Evolutionary conservation across 1,139 yeast genomes (phyloP), one percentile per base, ranked within the genome.

Genomic region (Kazachstania sp.): DNA sequence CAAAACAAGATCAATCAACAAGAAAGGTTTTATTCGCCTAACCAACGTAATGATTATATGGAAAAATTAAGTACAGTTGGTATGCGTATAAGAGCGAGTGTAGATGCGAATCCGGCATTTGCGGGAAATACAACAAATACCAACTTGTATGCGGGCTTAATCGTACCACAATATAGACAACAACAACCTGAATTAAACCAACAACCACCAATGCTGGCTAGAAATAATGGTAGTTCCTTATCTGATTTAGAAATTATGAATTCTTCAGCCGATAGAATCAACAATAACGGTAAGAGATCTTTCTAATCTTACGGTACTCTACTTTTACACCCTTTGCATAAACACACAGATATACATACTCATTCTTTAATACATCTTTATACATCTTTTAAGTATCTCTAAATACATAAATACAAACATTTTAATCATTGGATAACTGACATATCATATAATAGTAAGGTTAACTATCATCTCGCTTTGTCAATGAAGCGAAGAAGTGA

Each of bases 71-170:
- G 81, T 39, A 73, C 81, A 0, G 59, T 82, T 5, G 88, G 87
- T 0, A 82, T 81, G 86, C 71, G 86, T 53, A 77, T 83, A 54
- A 74, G 92, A 59, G 80, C 81, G 57, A 73, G 83, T 1, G 42
- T 39, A 15, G 42, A 39, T 23, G 13, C 23, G 11, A 39, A 30
- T 4, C 23, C 42, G 18, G 8, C 23, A 4, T 23, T 23, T 7
- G 16, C 20, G 7, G 28, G 42, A 12, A 7, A 28, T 7, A 28
- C 20, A 12, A 18, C 41, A 16, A 48, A 39, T 41, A 43, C 47
- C 6, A 48, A 47, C 34, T 39, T 48, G 20, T 50, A 49, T 35
- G 51, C 56, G 3, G 43, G 50, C 13, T 28, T 51, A 8, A 49
- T 53, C 13, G 56, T 53, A 3, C 56, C 56, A 16, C 56, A 53